Evolutionary conservation across 2,329 filamentous ascomycete genomes (phyloP), one percentile per base, ranked within the genome.

Genomic region (Stachybotrys chartarum): DNA sequence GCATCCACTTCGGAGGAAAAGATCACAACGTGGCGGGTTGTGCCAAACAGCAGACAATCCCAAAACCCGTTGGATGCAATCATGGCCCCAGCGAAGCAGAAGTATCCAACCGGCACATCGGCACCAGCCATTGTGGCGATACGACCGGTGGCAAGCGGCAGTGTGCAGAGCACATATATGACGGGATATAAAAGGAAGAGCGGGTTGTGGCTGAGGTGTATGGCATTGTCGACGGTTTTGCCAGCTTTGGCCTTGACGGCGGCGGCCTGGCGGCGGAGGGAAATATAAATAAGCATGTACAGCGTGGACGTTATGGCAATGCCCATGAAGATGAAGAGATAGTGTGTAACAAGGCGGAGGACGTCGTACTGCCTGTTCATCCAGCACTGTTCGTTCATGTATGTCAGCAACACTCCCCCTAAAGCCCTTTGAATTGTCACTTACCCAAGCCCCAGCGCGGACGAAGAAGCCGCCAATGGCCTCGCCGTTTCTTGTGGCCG

Each of bases 151-250:
- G 85, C 84, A 1, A 90, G 74, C 0, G 86, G 86, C 0, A 85
- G 75, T 0, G 86, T 89, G 64, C 86, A 86, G n/a, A 86, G 61
- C 7, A 87, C 77, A 65, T 89, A 89, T 59, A 88, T 84, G 60
- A 86, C 64, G 0, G 86, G 86, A 57, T 90, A 90, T 7, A 87
- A 75, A 32, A 87, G 82, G 58, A 88, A 83, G 8, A 81, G 75
- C 6, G 76, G 77, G 57, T 80, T 76, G 57, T 71, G 72, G 24
- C 57, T 63, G 14, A 64, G 59, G 5, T 60, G 60, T 0, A 61
- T 58, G 7, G 59, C 56, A 31, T 24, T 6, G 12, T 52, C 32
- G 7, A 57, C 50, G 7, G 53, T 52, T 18, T 64, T 55, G 4
- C 54, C 53, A 5, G 59, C 57, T 16, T 59, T 59, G 7, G 51